Evolutionary conservation across 495 filamentous ascomycete species (phyloP).

Genomic region (Hypoxylon lenormandii): DNA sequence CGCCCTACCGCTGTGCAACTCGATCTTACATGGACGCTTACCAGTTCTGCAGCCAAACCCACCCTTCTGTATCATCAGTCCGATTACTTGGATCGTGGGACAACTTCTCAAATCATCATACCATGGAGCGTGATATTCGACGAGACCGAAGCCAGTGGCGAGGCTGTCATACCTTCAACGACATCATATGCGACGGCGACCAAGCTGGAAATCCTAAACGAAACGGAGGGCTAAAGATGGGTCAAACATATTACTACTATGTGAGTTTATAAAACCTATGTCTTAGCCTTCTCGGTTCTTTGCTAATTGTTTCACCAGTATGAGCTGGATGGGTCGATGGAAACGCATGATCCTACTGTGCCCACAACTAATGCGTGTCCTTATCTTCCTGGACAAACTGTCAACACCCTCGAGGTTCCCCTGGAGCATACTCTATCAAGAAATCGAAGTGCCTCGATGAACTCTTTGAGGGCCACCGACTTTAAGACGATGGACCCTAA

Average conservation of each 20-base stretch:
- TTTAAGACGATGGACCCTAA: slow-evolving; percentile 81
- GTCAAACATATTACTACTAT: slow-evolving; percentile 93
- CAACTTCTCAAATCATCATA: slow-evolving; percentile 82
- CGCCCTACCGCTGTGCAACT: slow-evolving; percentile 30
- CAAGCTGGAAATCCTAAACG: slow-evolving; percentile 67
- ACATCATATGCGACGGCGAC: slow-evolving; percentile 85
- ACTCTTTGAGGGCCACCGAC: slow-evolving; percentile 61
- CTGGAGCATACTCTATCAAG: slow-evolving; percentile 68
- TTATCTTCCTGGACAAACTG: slow-evolving; percentile 82
- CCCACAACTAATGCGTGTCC: slow-evolving; percentile 83
- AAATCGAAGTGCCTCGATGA: slow-evolving; percentile 64
- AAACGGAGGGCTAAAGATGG: slow-evolving; percentile 86
- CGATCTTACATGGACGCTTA: slow-evolving; percentile 49
- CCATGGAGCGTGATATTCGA: slow-evolving; percentile 79
- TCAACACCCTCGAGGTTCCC: slow-evolving; percentile 85
- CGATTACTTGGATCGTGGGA: slow-evolving; percentile 92
- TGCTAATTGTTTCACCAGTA: slow-evolving; percentile 68
- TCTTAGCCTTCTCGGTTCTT: slow-evolving; percentile 21
- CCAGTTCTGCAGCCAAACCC: slow-evolving; percentile 67
- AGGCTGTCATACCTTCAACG: slow-evolving; percentile 83
- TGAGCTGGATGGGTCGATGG: slow-evolving; percentile 77
- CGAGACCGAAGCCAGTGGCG: slow-evolving; percentile 79
- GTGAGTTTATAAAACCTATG: slow-evolving; percentile 63
- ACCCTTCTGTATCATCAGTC: slow-evolving; percentile 74
- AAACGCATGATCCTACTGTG: slow-evolving; percentile 75